phyloP scores from a whole-genome alignment of 352 stramenopile genomes.

The Aphanomyces euteiches region DNA sequence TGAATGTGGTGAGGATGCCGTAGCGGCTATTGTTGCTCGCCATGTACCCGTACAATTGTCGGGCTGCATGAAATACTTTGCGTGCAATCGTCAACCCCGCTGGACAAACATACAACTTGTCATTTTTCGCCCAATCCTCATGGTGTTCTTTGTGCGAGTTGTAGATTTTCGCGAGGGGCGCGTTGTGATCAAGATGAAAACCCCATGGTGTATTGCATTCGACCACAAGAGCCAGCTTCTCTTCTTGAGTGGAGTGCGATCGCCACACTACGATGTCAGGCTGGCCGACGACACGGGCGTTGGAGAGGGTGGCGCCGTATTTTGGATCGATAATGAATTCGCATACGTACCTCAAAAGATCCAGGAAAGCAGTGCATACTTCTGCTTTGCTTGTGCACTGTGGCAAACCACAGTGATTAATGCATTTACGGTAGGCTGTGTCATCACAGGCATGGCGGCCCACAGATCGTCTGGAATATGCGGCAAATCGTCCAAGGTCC shows the following conservation, averaged over 20 bases:
- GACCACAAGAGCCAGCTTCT: conserved; percentile 3
- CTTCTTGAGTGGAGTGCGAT: too few relatives aligned
- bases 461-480: not conserved
- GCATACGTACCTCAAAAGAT: not conserved
- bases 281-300: not conserved
- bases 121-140: not conserved
- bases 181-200: not conserved
- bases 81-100: not conserved
- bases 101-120: conserved; percentile 1
- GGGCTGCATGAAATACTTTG: conserved; percentile 2
- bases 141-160: conserved; percentile 8
- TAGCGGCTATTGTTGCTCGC: not conserved
- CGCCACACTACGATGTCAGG: not conserved
- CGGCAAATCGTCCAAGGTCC: conserved; percentile 6
- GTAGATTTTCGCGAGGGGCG: not conserved
- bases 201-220: not conserved
- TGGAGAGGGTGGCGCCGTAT: not conserved
- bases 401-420: not conserved
- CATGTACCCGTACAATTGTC: conserved; percentile 10
- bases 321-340: not conserved
- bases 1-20: conserved; percentile 8
- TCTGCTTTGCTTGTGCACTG: not conserved
- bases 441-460: not conserved
- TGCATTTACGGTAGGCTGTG: not conserved
- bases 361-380: not conserved